Conservation (phyloP, 306 rosid species). For the Mimosa pudica region DNA sequence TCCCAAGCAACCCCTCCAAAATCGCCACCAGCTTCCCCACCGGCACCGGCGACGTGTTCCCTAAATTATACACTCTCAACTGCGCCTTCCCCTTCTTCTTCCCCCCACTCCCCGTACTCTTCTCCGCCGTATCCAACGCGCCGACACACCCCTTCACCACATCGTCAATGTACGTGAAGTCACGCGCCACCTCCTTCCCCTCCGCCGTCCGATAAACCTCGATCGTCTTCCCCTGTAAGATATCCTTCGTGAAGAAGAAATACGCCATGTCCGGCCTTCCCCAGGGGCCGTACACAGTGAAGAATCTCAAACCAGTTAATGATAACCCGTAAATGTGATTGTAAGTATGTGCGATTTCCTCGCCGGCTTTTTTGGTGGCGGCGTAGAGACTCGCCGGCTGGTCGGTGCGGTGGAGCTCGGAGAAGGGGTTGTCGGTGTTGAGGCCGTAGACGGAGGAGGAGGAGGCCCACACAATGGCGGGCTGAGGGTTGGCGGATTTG, state of each 20-base stretch:
- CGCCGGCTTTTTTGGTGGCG: constrained; percentile 90
- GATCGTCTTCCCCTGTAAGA: constrained; percentile 68
- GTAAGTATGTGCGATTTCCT: constrained; percentile 85
- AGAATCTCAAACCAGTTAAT: constrained; percentile 77
- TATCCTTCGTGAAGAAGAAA: constrained; percentile 84
- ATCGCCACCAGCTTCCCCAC: constrained; percentile 74
- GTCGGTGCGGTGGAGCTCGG: constrained; percentile 74
- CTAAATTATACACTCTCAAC: constrained; percentile 71
- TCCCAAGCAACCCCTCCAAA: constrained; percentile 50
- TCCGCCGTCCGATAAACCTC: constrained; percentile 67
- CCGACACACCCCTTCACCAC: constrained; percentile 78
- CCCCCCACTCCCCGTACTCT: constrained; percentile 82
- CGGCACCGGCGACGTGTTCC: constrained; percentile 88
- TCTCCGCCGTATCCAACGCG: constrained; percentile 72
- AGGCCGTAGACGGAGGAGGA: constrained; percentile 88
- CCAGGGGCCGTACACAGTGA: constrained; percentile 94
- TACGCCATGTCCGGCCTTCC: constrained; percentile 96
- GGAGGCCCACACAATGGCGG: constrained; percentile 86
- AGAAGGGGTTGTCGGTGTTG: constrained; percentile 74
- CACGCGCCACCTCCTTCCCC: constrained; percentile 94
- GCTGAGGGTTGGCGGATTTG: constrained; percentile 74
- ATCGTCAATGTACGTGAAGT: constrained; percentile 88
- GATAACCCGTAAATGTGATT: constrained; percentile 86
- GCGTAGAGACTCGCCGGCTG: constrained; percentile 93
- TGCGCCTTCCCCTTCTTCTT: constrained; percentile 74